Conservation (phyloP, 192 early-diverging fungal species). For the Oehlia diaphana region DNA sequence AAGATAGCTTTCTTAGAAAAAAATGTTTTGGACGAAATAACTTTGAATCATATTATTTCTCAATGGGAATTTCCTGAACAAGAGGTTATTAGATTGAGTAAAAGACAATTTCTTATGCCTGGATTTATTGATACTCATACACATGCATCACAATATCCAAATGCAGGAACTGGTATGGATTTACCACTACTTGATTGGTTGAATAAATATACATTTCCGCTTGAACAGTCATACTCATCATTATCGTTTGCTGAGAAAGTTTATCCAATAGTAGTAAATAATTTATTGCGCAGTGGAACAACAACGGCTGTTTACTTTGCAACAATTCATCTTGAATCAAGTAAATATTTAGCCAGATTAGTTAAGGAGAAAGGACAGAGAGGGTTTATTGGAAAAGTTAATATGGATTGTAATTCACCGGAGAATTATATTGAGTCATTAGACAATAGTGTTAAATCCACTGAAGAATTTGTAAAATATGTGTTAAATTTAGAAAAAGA, state of each 20-base stretch:
- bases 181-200: conserved; percentile 90
- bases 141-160: conserved; percentile 91
- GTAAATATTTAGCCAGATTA: conserved; percentile 70
- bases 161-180: conserved; percentile 87
- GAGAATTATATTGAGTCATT: conserved; percentile 76
- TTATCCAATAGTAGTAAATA: conserved; percentile 68
- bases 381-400: conserved; percentile 92
- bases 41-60: conserved; percentile 30
- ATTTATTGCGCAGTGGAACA: conserved; percentile 78
- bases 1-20: conserved; percentile 64
- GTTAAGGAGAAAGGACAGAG: conserved; percentile 83
- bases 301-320: conserved; percentile 92
- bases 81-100: conserved; percentile 44
- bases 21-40: conserved; percentile 43
- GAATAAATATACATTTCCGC: conserved; percentile 87
- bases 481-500: conserved; percentile 41
- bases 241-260: conserved; percentile 62
- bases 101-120: conserved; percentile 79
- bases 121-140: conserved; percentile 92
- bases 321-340: conserved; percentile 82
- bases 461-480: conserved; percentile 63
- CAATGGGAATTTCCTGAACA: conserved; percentile 29
- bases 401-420: conserved; percentile 91
- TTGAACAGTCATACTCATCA: conserved; percentile 74
- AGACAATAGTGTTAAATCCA: conserved; percentile 64